These are phyloP conservation scores for Phlebiopsis gigantea DNA, from an alignment of 768 basidiomycete genomes.

Conservation along the genomic window DNA sequence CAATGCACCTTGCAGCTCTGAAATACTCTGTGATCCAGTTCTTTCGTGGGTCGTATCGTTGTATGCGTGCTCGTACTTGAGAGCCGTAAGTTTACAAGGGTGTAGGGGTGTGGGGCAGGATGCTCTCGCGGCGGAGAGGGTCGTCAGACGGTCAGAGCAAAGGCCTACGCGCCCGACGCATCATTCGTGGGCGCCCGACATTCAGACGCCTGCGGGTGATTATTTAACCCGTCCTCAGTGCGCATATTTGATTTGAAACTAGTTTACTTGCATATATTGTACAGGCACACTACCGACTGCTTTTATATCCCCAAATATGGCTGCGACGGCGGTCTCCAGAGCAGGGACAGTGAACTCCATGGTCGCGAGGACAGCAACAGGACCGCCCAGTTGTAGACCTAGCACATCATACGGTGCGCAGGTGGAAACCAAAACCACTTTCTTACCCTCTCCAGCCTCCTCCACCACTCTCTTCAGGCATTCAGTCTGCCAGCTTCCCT, in stretches of 20 bases:
- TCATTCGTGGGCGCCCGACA: not conserved
- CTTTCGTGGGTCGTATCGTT: not conserved
- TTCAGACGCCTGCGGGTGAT: not conserved
- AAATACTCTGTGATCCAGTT: not conserved
- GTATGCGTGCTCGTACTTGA: too few species aligned
- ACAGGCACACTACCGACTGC: constrained; percentile 28
- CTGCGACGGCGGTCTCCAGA: constrained; percentile 37
- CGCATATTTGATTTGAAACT: too few species aligned
- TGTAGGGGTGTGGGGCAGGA: not conserved
- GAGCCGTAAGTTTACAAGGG: not conserved
- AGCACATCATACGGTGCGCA: constrained; percentile 65
- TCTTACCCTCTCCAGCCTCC: constrained; percentile 18
- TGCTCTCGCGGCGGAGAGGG: not conserved
- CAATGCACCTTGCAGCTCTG: not conserved
- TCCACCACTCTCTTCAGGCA: constrained; percentile 29
- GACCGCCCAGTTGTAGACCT: constrained; percentile 21
- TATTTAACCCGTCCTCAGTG: too few species aligned
- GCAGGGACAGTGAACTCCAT: constrained; percentile 57
- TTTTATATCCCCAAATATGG: constrained; percentile 37
- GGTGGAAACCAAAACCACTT: constrained; percentile 49
- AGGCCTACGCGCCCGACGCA: not conserved
- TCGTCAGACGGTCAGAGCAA: not conserved
- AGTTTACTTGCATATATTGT: not conserved
- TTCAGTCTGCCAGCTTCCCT: constrained; percentile 46
- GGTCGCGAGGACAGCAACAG: constrained; percentile 38